phyloP scores from a whole-genome alignment of 179 eudicot genomes.

The Gypsophila paniculata region DNA sequence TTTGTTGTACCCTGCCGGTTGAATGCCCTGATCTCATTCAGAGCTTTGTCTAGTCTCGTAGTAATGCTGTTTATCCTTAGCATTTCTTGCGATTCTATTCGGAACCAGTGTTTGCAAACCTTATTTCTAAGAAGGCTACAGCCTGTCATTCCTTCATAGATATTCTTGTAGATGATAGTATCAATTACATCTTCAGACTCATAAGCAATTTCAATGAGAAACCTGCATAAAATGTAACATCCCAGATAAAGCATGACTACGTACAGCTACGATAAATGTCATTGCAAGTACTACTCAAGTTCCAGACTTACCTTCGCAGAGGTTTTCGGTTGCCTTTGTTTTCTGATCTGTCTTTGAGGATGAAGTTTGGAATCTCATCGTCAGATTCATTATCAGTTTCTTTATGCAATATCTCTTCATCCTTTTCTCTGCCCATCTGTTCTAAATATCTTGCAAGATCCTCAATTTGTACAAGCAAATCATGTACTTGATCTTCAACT shows the following conservation, averaged over 20 bases:
- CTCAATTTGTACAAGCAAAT: conserved; percentile 8
- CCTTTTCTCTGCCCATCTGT: conserved; percentile 4
- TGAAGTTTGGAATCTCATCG: conserved; percentile 13
- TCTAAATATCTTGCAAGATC: conserved; percentile 5
- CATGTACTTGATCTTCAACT: conserved; percentile 9
- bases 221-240: conserved; percentile 8
- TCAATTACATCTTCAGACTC: conserved; percentile 17
- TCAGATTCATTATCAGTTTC: conserved; percentile 4
- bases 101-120: not conserved
- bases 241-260: not conserved
- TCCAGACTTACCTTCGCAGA: not conserved
- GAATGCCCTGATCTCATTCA: not conserved
- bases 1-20: not conserved
- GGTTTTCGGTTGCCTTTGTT: conserved; percentile 2
- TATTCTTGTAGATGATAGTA: conserved; percentile 10
- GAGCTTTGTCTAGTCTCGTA: not conserved
- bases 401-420: not conserved
- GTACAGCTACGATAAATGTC: not conserved
- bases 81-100: not conserved
- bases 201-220: conserved; percentile 5
- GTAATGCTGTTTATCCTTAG: not conserved
- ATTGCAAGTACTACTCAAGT: not conserved
- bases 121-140: conserved; percentile 13
- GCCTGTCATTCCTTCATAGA: not conserved
- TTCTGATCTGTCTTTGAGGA: conserved; percentile 16